A percentile compares a stretch with the other conserved stretches of the same genome.
These are phyloP conservation scores for Penicillium hesseltinei DNA, from an alignment of 2,329 filamentous ascomycete genomes.

Conservation along the genomic window DNA sequence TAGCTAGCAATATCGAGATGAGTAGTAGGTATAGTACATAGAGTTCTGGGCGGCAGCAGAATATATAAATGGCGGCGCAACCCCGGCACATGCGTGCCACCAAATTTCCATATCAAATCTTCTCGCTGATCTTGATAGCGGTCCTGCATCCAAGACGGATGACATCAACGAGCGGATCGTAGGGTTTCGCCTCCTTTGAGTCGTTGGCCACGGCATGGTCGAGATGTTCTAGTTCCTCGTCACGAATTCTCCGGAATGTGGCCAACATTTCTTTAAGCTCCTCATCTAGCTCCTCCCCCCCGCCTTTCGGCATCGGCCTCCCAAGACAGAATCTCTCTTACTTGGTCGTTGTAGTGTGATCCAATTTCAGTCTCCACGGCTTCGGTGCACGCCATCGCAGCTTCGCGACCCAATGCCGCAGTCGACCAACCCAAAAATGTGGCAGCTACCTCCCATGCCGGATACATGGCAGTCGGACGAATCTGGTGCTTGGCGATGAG, in stretches of 20 bases:
- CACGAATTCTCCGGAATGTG: conserved; percentile 78
- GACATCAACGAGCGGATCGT: conserved; percentile 81
- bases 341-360: conserved; percentile 90
- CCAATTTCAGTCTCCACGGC: conserved; percentile 98
- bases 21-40: conserved; percentile 5
- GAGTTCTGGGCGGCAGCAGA: neutral
- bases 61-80: neutral
- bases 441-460: conserved; percentile 79
- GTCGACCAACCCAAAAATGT: conserved; percentile 85
- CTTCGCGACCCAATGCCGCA: conserved; percentile 82
- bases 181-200: conserved; percentile 82
- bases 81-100: no score
- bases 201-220: conserved; percentile 94
- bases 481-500: conserved; percentile 83
- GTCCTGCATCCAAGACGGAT: conserved; percentile 88
- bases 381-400: conserved; percentile 98
- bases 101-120: conserved; percentile 32
- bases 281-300: conserved; percentile 76
- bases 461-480: conserved; percentile 88
- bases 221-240: conserved; percentile 95
- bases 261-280: conserved; percentile 72
- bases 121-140: conserved; percentile 80
- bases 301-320: conserved; percentile 69
- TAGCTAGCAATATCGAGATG: neutral
- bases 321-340: conserved; percentile 78